Evolutionary conservation across 805 yeast species (phyloP), one percentile per base, ranked within the genome.

Genomic region (Isabelozyma pseudorhagii): DNA sequence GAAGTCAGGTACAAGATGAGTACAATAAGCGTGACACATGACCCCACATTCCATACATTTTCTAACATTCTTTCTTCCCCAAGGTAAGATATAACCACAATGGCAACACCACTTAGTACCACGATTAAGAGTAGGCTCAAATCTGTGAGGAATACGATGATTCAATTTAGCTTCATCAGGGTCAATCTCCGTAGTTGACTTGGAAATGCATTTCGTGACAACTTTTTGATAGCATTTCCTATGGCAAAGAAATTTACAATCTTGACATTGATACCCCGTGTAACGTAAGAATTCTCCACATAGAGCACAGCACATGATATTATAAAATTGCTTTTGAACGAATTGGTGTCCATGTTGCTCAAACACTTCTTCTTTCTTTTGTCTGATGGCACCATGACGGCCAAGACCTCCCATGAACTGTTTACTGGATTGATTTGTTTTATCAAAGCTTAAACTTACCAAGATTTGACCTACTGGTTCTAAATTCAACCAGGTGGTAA

Each of bases 21-120:
- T 85, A 73, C 99, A 94, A 42, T 84, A 83, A 3, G 94, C 81
- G 64, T 94, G 99, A 61, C 97, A 93, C 86, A 93, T 89, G 17
- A 91, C 83, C 29, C 96, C 96, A 82, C 99, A 94, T 57, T 88
- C 94, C 4, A 87, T 74, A 77, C 99, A 93, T 66, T 90, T 94
- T 46, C 97, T 80, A 9, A 92, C 96, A 59, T 89, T 91, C 67
- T 90, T 91, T 61, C 86, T 83, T 47, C 98, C 97, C 87, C 97
- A 86, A 14, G 99, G 98, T 54, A 94, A 77, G 46, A 94, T 84
- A 64, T 90, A 90, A 53, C 99, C 99, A 79, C 99, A 94, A 66
- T 94, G 99, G 60, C 98, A 94, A 72, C 99, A 94, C 99, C 99
- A 94, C 64, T 93, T 92, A 2, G 99, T 96, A 60, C 97, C 96